Conservation (phyloP, 139 green algal genomes). For the Nannochloris sp. region DNA sequence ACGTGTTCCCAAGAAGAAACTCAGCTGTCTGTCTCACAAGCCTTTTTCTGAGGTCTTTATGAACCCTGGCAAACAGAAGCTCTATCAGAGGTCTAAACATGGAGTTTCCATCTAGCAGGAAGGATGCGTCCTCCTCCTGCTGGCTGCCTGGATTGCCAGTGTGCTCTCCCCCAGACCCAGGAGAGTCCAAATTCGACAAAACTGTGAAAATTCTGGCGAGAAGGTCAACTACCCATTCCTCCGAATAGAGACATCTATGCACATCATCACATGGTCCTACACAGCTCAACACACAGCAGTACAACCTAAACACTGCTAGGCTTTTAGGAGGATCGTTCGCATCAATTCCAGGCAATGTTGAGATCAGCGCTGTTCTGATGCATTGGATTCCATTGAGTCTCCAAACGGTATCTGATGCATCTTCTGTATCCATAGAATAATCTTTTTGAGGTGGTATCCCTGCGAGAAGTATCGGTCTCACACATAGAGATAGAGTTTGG, state of each 20-base stretch:
- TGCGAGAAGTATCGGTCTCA: constrained; percentile 68
- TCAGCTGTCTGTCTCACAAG: constrained; percentile 43
- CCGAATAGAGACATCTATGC: constrained; percentile 14
- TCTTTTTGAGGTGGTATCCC: constrained; percentile 22
- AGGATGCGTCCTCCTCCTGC: constrained; percentile 19
- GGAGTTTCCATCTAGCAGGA: constrained; percentile 46
- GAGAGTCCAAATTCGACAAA: constrained; percentile 63
- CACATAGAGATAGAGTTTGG: constrained; percentile 53
- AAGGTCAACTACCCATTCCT: constrained; percentile 72
- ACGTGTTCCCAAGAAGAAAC: constrained; percentile 43
- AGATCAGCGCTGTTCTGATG: constrained; percentile 65
- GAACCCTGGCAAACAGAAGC: constrained; percentile 58
- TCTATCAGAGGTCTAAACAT: constrained; percentile 57
- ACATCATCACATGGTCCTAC: constrained; percentile 4
- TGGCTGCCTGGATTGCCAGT: not conserved
- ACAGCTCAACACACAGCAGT: constrained; percentile 41
- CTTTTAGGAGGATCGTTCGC: constrained; percentile 88
- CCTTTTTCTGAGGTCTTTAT: constrained; percentile 22
- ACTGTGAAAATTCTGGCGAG: constrained; percentile 56
- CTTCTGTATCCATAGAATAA: not conserved
- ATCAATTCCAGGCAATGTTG: constrained; percentile 83
- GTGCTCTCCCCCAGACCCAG: constrained; percentile 22
- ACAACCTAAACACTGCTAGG: constrained; percentile 67
- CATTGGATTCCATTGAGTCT: constrained; percentile 10
- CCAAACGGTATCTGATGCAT: too few relatives aligned